Base-by-base conservation (phyloP, 169 alveolate genomes). In the Plasmodium coatneyi region DNA sequence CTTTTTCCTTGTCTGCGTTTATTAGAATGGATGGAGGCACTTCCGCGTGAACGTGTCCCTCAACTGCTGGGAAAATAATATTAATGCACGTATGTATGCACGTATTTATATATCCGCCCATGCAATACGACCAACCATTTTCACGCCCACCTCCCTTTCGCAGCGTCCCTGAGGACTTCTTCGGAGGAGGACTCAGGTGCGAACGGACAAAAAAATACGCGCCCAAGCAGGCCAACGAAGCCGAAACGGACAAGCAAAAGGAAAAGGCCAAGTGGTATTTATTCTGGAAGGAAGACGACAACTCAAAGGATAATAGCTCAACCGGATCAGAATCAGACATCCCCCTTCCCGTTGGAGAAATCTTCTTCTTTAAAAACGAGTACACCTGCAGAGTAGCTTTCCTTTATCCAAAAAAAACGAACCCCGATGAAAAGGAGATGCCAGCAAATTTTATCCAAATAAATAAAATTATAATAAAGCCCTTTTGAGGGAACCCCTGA, bases 131-230 rank as follows among this genome's bases (percentile, higher is more conserved):
- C 34, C 10, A 28, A 43, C 52, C 32, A 36, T 39, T 81, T 12
- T 49, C 39, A 1, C 32, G 34, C 16, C 16, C 60, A 39, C 5
- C 76, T 9, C 80, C 36, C 46, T 28, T 72, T 3, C 30, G 25
- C 49, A 86, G 93, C 52, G 72, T 90, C 49, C 95, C 95, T 10
- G 80, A 80, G 1, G 79, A 90, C 32, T 90, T 90, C 76, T 90
- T 34, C 25, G 95, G 95, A 3, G 82, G 78, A 2, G 95, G 95
- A 3, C 80, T 90, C 16, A 72, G 80, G 16, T 90, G 95, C 34
- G 82, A 80, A 22, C 74, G 74, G 32, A 25, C 36, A 7, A 28
- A 60, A 60, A 60, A 19, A 7, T 1, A 19, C 30, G 7, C 5
- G 32, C 74, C 12, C 3, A 3, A 46, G 16, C 16, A 46, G 56